Conservation (phyloP, 2,329 filamentous ascomycete species). For the Rhynchosporium agropyri region DNA sequence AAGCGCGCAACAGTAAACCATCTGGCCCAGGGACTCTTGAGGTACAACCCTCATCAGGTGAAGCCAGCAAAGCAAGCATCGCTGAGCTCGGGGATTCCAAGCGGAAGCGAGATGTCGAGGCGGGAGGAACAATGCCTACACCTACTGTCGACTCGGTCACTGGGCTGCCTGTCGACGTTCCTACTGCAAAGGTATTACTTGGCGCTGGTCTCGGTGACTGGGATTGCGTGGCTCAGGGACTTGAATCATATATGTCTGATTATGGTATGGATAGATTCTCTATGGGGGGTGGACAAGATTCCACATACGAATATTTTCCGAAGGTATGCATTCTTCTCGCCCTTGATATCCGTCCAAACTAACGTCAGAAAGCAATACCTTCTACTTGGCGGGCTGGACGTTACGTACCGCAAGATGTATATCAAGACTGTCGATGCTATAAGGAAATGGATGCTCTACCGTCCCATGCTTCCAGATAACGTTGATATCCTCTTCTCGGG, state of each 20-base stretch:
- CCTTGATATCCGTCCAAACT: conserved; percentile 21
- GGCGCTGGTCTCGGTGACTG: conserved; percentile 30
- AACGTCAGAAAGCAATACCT: conserved; percentile 59
- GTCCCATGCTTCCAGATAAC: conserved; percentile 69
- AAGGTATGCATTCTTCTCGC: conserved; percentile 51
- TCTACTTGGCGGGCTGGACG: conserved; percentile 72
- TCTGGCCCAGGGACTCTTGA: conserved; percentile 33
- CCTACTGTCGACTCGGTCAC: conserved; percentile 22
- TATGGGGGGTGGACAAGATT: conserved; percentile 69
- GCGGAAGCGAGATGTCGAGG: conserved; percentile 28
- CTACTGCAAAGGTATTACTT: conserved; percentile 25
- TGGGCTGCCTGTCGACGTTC: conserved; percentile 28
- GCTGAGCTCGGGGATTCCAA: conserved; percentile 19
- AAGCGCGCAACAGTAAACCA: conserved; percentile 26
- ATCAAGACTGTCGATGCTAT: conserved; percentile 67
- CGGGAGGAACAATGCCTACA: conserved; percentile 5
- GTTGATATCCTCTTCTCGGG: conserved; percentile 76
- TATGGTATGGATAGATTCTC: conserved; percentile 52
- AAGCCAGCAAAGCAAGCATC: conserved; percentile 35
- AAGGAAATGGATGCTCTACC: conserved; percentile 74
- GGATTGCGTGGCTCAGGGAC: conserved; percentile 62
- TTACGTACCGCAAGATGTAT: conserved; percentile 75
- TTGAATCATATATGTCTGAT: conserved; percentile 51
- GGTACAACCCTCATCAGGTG: conserved; percentile 37
- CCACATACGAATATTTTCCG: conserved; percentile 72